Evolutionary conservation across 768 basidiomycete species (phyloP).

Genomic region (Trametes maxima): DNA sequence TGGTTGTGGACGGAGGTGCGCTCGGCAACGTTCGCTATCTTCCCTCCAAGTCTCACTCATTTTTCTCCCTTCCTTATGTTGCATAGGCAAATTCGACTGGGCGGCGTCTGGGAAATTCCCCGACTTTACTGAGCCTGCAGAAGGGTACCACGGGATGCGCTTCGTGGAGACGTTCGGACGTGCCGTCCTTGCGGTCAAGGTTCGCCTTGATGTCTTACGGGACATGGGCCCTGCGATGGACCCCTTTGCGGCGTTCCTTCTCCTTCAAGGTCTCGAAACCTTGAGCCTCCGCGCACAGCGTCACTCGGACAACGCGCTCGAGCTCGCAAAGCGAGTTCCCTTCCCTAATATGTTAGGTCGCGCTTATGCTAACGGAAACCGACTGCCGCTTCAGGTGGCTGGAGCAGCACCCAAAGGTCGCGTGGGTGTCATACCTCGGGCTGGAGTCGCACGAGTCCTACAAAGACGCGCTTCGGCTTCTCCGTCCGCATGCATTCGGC

Average conservation of each 20-base stretch:
- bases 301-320: conserved; percentile 71
- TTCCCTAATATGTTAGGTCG: not conserved
- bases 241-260: conserved; percentile 73
- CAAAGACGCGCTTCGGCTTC: conserved; percentile 54
- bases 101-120: conserved; percentile 68
- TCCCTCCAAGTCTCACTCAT: not conserved
- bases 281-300: conserved; percentile 70
- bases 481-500: conserved; percentile 60
- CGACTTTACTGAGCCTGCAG: conserved; percentile 70
- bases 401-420: conserved; percentile 61
- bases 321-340: conserved; percentile 56
- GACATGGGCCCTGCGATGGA: conserved; percentile 70
- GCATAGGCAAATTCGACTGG: conserved; percentile 73
- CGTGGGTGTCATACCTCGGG: conserved; percentile 83
- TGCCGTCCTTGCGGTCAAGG: conserved; percentile 63
- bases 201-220: conserved; percentile 63
- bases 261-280: conserved; percentile 79
- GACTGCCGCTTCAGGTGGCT: conserved; percentile 44
- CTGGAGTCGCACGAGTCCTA: conserved; percentile 64
- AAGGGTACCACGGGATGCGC: conserved; percentile 74
- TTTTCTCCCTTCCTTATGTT: not conserved
- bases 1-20: conserved; percentile 70
- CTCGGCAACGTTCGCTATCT: conserved; percentile 5
- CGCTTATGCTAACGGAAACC: not conserved
- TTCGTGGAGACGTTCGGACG: conserved; percentile 69